Base-by-base conservation (phyloP, 805 yeast species). In the Yamadazyma phyllophila region DNA sequence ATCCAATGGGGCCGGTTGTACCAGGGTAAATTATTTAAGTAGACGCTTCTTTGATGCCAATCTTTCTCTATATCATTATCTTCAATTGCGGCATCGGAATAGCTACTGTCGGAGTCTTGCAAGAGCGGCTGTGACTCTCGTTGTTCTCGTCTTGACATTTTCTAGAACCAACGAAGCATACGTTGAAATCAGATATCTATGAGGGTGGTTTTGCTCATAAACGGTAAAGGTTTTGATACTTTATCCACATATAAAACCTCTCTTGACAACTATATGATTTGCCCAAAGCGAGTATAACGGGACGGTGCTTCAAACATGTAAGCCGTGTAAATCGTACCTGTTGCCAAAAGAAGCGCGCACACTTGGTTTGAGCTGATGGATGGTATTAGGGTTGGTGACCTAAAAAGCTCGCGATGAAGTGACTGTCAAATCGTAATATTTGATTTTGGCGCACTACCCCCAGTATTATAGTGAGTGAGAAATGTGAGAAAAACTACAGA, bases 1-100 rank as follows among this genome's bases (percentile, higher is more conserved):
- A 43, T 16, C 33, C 44, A 43, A 27, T 37, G 36, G 10, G 49
- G 45, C 2, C 45, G 26, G 13, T 8, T 17, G 11, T 20, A 26
- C 43, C 38, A 40, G 8, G 36, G 29, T 12, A 39, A 13, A 20
- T 20, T 13, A 9, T 32, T 12, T 12, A 40, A 24, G 14, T 31
- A 32, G 14, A 7, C 27, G 11, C 16, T 36, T 26, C 15, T 43
- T 34, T 24, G 27, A 14, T 13, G n/a, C 46, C 36, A 37, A 13
- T 30, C 31, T 26, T 31, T 13, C 30, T 35, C 36, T 27, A 29
- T 6, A 16, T 36, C 36, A 26, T 41, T 20, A 11, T 11, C 27
- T 3, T 32, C 15, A 32, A 15, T 15, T 13, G 17, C 36, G 13
- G 15, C 11, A 13, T n/a, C 17, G 13, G 36, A 13, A 15, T 12